Evolutionary conservation across 371 early-diverging fungal species (phyloP), one percentile per base, ranked within the genome.

Genomic region (Gilbertella persicaria): DNA sequence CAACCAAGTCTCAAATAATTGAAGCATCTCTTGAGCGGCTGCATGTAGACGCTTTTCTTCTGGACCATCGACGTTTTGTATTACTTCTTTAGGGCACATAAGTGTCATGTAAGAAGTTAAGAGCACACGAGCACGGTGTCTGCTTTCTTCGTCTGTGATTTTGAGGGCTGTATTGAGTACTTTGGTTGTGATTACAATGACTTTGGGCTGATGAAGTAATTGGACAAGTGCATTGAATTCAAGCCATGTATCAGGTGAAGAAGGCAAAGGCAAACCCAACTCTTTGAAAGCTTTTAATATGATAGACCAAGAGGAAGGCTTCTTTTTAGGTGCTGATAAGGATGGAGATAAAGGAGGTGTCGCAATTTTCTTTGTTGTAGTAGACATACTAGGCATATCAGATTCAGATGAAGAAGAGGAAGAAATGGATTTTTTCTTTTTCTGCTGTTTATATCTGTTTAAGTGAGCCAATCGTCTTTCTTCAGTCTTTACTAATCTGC

Each of bases 61-160:
- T 8, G 36, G 45, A 0, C 75, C 83, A n/a, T 67, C 47, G 9
- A 74, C 69, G 36, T 69, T 46, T 35, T 70, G 66, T 59, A 89
- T 74, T 20, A 86, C 75, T 55, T 82, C 84, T 35, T 43, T 30
- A 4, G 90, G 83, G 50, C 88, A 83, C 30, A 80, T 80, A 37
- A 80, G 73, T 19, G 85, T 83, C 81, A 90, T 81, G 66, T 83
- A 90, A 10, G 86, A 79, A 46, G 77, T 83, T 48, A 90, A 62
- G 21, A 88, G 79, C 13, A 86, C 77, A 39, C 85, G 73, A 7
- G 85, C 75, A 24, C 73, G 67, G 52, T 79, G 80, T 50, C 59
- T 52, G 29, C 68, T 63, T 5, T 68, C 66, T 17, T 61, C 63
- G 39, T 72, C 66, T 9, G 50, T 49, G 38, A 51, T 28, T 8